Evolutionary conservation across 2,329 filamentous ascomycete species (phyloP).

Genomic region (Xylariaceae sp.): DNA sequence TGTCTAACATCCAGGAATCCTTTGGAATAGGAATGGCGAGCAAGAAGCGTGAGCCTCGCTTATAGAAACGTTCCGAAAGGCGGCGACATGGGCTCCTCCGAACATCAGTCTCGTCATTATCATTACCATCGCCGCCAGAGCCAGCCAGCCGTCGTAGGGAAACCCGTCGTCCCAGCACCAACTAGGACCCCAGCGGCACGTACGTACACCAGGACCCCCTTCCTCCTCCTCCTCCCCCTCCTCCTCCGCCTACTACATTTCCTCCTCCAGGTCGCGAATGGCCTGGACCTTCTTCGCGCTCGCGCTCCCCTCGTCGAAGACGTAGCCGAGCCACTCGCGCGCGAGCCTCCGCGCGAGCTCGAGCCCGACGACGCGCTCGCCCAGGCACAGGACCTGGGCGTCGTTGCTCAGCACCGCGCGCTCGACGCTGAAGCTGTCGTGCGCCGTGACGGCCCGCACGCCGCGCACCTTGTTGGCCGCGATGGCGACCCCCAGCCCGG

Average conservation of each 20-base stretch:
- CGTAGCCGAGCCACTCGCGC: slow-evolving; percentile 77
- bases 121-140: too few species aligned
- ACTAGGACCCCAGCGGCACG: neutral
- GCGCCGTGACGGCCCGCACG: slow-evolving; percentile 79
- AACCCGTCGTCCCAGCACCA: too few species aligned
- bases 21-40: too few species aligned
- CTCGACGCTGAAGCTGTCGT: slow-evolving; percentile 81
- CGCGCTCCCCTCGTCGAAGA: slow-evolving; percentile 60
- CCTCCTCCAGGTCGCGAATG: slow-evolving; percentile 32
- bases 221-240: neutral
- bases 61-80: too few species aligned
- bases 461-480: slow-evolving; percentile 83
- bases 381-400: slow-evolving; percentile 80
- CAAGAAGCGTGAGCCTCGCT: too few species aligned
- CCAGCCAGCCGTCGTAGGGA: too few species aligned
- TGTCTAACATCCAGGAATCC: too few species aligned
- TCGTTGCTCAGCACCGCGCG: slow-evolving; percentile 75
- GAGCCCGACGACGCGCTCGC: slow-evolving; percentile 73
- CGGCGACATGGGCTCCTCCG: too few species aligned
- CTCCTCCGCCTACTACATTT: too few species aligned
- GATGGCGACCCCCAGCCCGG: slow-evolving; percentile 80
- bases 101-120: too few species aligned
- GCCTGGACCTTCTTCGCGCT: slow-evolving; percentile 39
- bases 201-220: neutral
- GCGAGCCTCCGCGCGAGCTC: slow-evolving; percentile 72